Base-by-base conservation (phyloP, 2,329 filamentous ascomycete genomes). In the Graphiopsis chlorocephala region DNA sequence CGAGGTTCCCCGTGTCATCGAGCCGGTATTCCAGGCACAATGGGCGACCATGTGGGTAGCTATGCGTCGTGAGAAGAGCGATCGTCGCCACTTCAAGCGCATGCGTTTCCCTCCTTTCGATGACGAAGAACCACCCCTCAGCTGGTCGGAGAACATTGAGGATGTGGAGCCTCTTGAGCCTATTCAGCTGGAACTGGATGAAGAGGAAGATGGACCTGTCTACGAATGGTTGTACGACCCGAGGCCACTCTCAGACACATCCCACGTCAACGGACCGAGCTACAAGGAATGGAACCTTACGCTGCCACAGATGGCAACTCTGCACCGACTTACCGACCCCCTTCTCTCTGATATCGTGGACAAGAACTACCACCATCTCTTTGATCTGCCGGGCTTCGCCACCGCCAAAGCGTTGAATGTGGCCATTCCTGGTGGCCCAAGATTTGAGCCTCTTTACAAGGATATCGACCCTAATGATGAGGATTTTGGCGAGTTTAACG, bases 11-110 rank as follows among this genome's bases (percentile, higher is more conserved):
- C 87, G 96, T 72, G 96, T 99, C 63, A 98, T 99, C 73, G 95
- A 98, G 76, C 95, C 95, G 0, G 91, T 99, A 4, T 99, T 96
- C 78, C 93, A 97, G 76, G 95, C 95, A 64, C 95, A 99, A 78
- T 99, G 95, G 95, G 95, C 95, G 14, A 96, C 94, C 63, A 99
- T 99, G 95, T 99, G 95, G 95, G 89, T 96, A 28, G 92, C 91
- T 52, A 99, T 99, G 95, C 88, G 95, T 72, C 90, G 96, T 72
- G 95, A 99, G 77, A 99, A 99, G 84, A 95, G 93, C 75, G 95
- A 99, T 74, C 84, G 95, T 78, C 84, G 94, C 75, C 87, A 98
- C 72, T 99, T 99, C 84, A 99, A 99, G 83, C 88, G 95, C 69
- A 99, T 99, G 95, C 88, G 96, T 71, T 99, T 99, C 73, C 95